phyloP scores from a whole-genome alignment of 139 green algal species.

The Chlamydomonas sp. region DNA sequence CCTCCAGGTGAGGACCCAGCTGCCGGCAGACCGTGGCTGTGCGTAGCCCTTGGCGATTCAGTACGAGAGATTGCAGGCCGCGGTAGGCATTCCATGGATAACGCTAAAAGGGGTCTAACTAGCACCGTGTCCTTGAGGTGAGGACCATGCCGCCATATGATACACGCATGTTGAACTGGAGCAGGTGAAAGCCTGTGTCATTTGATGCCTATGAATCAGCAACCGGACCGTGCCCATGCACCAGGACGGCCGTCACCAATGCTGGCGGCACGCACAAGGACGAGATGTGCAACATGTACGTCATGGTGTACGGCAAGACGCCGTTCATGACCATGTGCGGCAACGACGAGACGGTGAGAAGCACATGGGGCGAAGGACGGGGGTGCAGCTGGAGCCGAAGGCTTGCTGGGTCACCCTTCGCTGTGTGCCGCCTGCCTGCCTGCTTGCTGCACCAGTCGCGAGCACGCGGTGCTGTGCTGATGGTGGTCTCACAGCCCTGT shows the following conservation, averaged over 20 bases:
- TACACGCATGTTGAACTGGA: too few species aligned
- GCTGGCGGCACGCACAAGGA: conserved; percentile 69
- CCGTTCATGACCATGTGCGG: conserved; percentile 61
- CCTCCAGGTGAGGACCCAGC: neutral
- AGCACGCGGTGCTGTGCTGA: neutral
- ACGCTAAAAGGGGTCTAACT: too few species aligned
- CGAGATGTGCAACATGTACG: conserved; percentile 97
- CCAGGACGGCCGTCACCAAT: neutral
- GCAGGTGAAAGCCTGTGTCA: too few species aligned
- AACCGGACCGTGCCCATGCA: neutral
- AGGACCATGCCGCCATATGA: neutral
- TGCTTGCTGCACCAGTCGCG: neutral
- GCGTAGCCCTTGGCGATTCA: too few species aligned
- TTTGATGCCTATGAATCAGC: too few species aligned
- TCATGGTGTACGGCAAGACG: conserved; percentile 71
- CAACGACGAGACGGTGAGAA: neutral
- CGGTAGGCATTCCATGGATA: neutral
- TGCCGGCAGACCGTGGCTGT: too few species aligned
- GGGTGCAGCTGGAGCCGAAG: neutral
- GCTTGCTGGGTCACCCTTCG: too few species aligned
- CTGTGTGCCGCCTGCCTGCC: too few species aligned
- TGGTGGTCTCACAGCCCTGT: too few species aligned
- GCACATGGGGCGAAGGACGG: neutral
- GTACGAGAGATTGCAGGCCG: neutral
- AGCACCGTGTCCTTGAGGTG: too few species aligned